A percentile compares a stretch with the other conserved stretches of the same genome.
Conservation (phyloP, 78 protist genomes). For the Tieghemostelium lacteum region DNA sequence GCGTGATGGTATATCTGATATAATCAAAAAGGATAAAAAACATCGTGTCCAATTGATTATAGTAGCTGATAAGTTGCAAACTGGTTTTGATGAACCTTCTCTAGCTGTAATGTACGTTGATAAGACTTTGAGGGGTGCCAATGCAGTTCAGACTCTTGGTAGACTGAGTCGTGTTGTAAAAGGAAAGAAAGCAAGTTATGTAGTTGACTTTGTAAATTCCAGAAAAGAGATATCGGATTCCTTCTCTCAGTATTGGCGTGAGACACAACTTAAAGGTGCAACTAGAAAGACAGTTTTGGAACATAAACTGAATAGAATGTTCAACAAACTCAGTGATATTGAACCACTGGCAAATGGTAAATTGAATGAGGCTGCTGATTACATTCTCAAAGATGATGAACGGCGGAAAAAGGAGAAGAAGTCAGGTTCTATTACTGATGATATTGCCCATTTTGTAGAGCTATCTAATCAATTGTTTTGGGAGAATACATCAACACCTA, state of each 20-base stretch:
- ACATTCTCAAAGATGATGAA: slow-evolving; percentile 54
- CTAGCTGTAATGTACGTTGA: slow-evolving; percentile 67
- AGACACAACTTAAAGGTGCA: slow-evolving; percentile 61
- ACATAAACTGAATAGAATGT: not conserved
- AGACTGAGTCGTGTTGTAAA: slow-evolving; percentile 34
- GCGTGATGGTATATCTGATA: slow-evolving; percentile 59
- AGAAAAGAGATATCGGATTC: slow-evolving; percentile 47
- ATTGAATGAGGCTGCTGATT: slow-evolving; percentile 35
- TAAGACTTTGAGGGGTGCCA: slow-evolving; percentile 29
- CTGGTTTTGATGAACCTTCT: slow-evolving; percentile 80
- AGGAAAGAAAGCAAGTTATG: slow-evolving; percentile 35
- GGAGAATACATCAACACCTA: slow-evolving; percentile 31
- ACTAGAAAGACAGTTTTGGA: slow-evolving; percentile 55
- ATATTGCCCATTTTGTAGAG: slow-evolving; percentile 23
- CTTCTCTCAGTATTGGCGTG: slow-evolving; percentile 62
- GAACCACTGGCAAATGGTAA: slow-evolving; percentile 42
- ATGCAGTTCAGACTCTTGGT: slow-evolving; percentile 74
- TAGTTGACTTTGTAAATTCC: slow-evolving; percentile 66
- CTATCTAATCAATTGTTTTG: slow-evolving; percentile 53
- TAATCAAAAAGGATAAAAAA: slow-evolving; percentile 18
- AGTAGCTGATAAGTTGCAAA: slow-evolving; percentile 68
- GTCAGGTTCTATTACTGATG: slow-evolving; percentile 36
- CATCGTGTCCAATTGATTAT: slow-evolving; percentile 58
- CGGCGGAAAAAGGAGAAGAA: slow-evolving; percentile 10
- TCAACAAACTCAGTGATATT: slow-evolving; percentile 17